Evolutionary conservation across 441 rosid species (phyloP).

Genomic region (Croton laevigatus): DNA sequence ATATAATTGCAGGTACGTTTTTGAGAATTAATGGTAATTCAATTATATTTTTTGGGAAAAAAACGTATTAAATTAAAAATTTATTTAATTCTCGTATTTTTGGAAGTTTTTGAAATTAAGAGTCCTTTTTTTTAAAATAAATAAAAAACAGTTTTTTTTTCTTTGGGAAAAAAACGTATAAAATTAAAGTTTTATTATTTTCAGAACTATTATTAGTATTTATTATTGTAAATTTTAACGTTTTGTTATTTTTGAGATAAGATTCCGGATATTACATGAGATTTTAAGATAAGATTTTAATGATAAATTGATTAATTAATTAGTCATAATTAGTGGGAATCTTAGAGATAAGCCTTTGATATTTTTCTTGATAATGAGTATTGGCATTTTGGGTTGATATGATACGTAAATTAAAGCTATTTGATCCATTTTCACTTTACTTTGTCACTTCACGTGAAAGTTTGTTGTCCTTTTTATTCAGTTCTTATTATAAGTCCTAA

Average conservation of each 20-base stretch:
- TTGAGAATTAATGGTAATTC: background rate
- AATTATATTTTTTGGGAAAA: no score
- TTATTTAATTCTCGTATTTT: background rate
- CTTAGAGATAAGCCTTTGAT: background rate
- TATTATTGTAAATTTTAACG: no score
- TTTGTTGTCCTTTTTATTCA: background rate
- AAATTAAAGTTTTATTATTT: no score
- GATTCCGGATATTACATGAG: no score
- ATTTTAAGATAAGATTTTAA: background rate
- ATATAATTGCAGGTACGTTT: constrained; percentile 79
- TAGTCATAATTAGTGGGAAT: background rate
- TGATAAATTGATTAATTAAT: background rate
- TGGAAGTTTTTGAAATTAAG: no score
- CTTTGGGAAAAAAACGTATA: no score
- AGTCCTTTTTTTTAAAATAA: no score
- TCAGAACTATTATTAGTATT: no score
- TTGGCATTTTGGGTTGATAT: background rate
- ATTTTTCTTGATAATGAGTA: background rate
- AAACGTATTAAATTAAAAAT: no score
- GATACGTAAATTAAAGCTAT: no score
- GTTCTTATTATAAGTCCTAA: background rate
- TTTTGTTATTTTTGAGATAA: no score
- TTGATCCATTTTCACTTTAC: background rate
- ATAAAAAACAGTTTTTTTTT: no score
- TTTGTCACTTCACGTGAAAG: background rate